A percentile compares a stretch with the other conserved stretches of the same genome.
Conservation (phyloP, 352 stramenopile species). For the Pythium sukuiense region DNA sequence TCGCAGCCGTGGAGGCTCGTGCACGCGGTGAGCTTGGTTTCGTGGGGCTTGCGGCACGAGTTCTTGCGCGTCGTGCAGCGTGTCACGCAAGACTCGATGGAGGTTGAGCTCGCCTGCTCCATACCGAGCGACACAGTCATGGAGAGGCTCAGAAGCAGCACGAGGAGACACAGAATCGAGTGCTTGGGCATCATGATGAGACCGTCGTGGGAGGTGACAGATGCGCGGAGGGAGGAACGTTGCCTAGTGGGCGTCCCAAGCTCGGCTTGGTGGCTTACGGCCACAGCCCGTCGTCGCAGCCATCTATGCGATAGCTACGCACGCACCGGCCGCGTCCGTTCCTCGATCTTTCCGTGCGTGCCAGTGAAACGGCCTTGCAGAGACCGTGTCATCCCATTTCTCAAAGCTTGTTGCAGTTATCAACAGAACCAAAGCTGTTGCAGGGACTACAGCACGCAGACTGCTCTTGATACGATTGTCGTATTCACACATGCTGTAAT, state of each 20-base stretch:
- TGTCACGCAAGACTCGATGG: not conserved
- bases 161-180: not conserved
- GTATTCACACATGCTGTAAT: too few relatives aligned
- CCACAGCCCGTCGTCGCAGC: not conserved
- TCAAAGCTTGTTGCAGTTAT: too few relatives aligned
- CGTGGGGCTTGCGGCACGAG: constrained; percentile 8
- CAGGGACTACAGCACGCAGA: too few relatives aligned
- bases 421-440: too few relatives aligned
- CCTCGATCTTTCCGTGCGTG: not conserved
- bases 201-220: too few relatives aligned
- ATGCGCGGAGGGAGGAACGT: not conserved
- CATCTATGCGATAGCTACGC: not conserved
- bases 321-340: not conserved
- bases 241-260: not conserved
- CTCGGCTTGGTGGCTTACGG: not conserved
- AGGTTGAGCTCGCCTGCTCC: not conserved
- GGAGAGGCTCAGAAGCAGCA: constrained; percentile 1
- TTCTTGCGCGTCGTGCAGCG: not conserved
- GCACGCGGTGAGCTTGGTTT: constrained; percentile 6
- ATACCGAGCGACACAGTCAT: not conserved
- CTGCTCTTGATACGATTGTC: too few relatives aligned
- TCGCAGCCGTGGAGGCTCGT: constrained; percentile 5
- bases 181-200: not conserved
- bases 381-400: too few relatives aligned
- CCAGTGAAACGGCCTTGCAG: constrained; percentile 3